Percentiles rank a stretch among this genome's conserved stretches.
These are phyloP conservation scores for Penstemon eatonii DNA, from an alignment of 257 asterid genomes.

Conservation along the genomic window DNA sequence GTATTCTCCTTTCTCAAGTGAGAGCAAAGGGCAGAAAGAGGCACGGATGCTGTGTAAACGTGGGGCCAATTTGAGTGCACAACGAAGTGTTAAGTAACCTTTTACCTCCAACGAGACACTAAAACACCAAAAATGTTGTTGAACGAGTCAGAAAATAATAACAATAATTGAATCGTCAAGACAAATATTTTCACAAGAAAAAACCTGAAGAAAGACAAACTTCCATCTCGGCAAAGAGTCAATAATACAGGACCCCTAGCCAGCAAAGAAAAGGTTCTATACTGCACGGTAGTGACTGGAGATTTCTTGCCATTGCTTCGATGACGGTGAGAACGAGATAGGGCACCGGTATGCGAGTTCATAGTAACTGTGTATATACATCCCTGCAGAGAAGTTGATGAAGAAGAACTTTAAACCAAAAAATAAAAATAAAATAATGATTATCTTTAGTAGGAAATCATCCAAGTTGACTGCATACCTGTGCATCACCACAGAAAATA, in stretches of 20 bases:
- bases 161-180: not conserved
- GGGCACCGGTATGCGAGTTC: constrained; percentile 74
- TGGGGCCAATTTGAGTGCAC: constrained; percentile 82
- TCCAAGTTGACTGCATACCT: constrained; percentile 48
- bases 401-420: constrained; percentile 10
- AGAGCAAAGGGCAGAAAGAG: constrained; percentile 96
- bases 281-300: constrained; percentile 82
- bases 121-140: constrained; percentile 28
- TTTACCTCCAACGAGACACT: constrained; percentile 84
- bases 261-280: constrained; percentile 83
- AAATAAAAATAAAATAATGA: constrained; percentile 12
- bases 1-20: constrained; percentile 97
- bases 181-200: constrained; percentile 23
- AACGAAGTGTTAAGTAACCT: constrained; percentile 87
- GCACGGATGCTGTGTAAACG: constrained; percentile 89
- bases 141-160: constrained; percentile 16
- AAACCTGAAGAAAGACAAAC: constrained; percentile 89
- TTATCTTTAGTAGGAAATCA: constrained; percentile 18
- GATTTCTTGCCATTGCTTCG: constrained; percentile 72
- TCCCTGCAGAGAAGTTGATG: constrained; percentile 62
- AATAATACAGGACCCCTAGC: constrained; percentile 94
- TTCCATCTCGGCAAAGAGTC: constrained; percentile 83
- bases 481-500: constrained; percentile 90
- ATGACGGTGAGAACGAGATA: constrained; percentile 82
- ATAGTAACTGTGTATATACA: constrained; percentile 71